These are phyloP conservation scores for Gaeumannomyces sp. DNA, from an alignment of 2,329 filamentous ascomycete genomes.

Conservation along the genomic window DNA sequence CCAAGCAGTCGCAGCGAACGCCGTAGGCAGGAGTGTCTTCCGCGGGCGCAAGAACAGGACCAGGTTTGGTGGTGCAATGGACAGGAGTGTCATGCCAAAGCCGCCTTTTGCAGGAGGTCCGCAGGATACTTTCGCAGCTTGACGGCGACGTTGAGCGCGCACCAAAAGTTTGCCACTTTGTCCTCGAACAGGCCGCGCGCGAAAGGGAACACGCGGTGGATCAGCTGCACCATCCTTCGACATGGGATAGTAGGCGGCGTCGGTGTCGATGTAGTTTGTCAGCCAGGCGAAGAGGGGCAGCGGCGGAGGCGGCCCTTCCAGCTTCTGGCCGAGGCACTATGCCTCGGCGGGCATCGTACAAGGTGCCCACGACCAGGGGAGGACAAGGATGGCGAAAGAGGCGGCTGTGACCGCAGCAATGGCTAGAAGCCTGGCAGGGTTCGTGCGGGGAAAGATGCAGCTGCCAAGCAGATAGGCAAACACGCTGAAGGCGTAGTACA, in stretches of 20 bases:
- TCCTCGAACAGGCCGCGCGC: constrained; percentile 95
- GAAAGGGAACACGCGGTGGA: constrained; percentile 95
- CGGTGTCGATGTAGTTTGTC: constrained; percentile 51
- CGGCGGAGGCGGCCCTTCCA: constrained; percentile 53
- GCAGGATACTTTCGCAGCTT: constrained; percentile 75
- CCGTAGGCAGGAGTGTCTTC: constrained; percentile 70
- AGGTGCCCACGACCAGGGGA: constrained; percentile 65
- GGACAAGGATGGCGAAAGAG: constrained; percentile 68
- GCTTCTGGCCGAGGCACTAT: constrained; percentile 49
- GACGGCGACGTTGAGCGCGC: constrained; percentile 79
- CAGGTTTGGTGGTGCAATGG: constrained; percentile 73
- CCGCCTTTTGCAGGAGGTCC: constrained; percentile 66
- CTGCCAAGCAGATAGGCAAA: constrained; percentile 87
- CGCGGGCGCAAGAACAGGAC: constrained; percentile 74
- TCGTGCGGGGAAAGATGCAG: constrained; percentile 71
- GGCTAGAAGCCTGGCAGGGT: constrained; percentile 60
- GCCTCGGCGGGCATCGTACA: constrained; percentile 62
- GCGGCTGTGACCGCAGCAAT: constrained; percentile 68
- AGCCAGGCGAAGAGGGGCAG: constrained; percentile 58
- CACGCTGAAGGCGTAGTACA: constrained; percentile 91
- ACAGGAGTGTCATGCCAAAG: constrained; percentile 67
- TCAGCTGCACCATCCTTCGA: constrained; percentile 73
- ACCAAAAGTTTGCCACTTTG: constrained; percentile 99
- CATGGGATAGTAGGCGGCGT: constrained; percentile 66
- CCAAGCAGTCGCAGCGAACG: constrained; percentile 82